phyloP scores from a whole-genome alignment of 805 yeast genomes.

The Torulaspora franciscae region DNA sequence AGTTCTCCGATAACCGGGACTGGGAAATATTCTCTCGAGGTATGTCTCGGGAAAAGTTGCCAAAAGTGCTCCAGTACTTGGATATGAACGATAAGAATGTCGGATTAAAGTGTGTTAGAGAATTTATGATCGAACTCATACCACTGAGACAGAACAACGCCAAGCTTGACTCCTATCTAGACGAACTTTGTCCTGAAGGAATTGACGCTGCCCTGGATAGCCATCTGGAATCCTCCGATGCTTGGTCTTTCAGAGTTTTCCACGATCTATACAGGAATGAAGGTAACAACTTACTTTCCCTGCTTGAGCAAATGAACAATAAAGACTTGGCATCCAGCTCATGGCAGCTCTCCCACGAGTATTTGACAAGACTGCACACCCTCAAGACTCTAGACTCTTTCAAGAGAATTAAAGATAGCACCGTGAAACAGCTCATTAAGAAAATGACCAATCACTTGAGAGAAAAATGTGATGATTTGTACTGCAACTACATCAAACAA shows the following conservation, averaged over 20 bases:
- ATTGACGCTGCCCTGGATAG: conserved; percentile 1
- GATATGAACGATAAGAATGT: conserved; percentile 16
- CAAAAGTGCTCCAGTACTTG: conserved; percentile 16
- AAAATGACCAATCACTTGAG: conserved; percentile 17
- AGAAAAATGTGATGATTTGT: conserved; percentile 22
- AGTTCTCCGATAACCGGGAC: conserved; percentile 28
- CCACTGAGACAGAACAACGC: conserved; percentile 13
- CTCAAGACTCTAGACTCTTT: conserved; percentile 29
- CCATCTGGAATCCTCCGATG: conserved; percentile 11
- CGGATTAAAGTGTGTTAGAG: conserved; percentile 16
- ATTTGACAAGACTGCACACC: conserved; percentile 23
- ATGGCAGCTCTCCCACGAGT: conserved; percentile 27
- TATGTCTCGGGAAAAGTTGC: conserved; percentile 10
- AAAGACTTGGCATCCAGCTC: conserved; percentile 2
- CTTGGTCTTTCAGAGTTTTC: conserved; percentile 23
- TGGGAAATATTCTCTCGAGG: conserved; percentile 22
- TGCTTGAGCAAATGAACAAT: background rate
- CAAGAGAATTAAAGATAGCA: conserved; percentile 25
- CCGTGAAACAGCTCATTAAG: conserved; percentile 19
- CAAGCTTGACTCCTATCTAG: conserved; percentile 11
- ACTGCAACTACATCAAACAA: conserved; percentile 9
- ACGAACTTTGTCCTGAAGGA: background rate
- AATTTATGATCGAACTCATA: conserved; percentile 22
- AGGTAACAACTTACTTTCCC: conserved; percentile 9
- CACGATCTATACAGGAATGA: conserved; percentile 22